Conservation (phyloP, 352 stramenopile genomes). For the Pythium oligandrum region DNA sequence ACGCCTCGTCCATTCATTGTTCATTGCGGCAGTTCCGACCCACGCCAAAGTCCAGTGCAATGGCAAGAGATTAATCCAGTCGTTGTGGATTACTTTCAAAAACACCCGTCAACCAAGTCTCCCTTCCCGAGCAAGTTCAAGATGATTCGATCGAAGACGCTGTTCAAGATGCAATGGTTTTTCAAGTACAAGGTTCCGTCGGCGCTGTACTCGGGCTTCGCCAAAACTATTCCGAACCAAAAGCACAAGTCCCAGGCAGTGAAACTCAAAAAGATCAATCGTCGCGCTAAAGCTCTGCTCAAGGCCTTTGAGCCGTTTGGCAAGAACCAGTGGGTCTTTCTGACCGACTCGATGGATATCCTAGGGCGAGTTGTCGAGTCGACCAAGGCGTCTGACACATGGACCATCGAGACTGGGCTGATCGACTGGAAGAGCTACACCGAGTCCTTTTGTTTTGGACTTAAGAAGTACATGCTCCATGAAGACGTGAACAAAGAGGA, state of each 20-base stretch:
- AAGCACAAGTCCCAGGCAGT: slow-evolving; percentile 62
- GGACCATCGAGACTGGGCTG: slow-evolving; percentile 65
- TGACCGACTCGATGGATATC: slow-evolving; percentile 36
- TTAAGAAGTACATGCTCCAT: slow-evolving; percentile 80
- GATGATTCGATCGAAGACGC: slow-evolving; percentile 76
- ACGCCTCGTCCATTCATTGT: slow-evolving; percentile 47
- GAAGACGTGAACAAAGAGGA: slow-evolving; percentile 83
- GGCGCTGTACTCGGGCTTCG: slow-evolving; percentile 74
- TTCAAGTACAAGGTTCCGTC: slow-evolving; percentile 73
- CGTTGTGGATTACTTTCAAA: slow-evolving; percentile 60
- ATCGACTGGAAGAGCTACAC: slow-evolving; percentile 85
- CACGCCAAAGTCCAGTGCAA: slow-evolving; percentile 64
- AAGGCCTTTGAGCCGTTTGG: slow-evolving; percentile 86
- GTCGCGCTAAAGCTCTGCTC: slow-evolving; percentile 64
- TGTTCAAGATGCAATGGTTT: slow-evolving; percentile 84
- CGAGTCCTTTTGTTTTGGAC: slow-evolving; percentile 75
- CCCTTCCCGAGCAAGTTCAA: slow-evolving; percentile 60
- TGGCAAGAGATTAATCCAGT: slow-evolving; percentile 65
- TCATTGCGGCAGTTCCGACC: slow-evolving; percentile 73
- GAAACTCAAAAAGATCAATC: slow-evolving; percentile 67
- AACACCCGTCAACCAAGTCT: slow-evolving; percentile 49
- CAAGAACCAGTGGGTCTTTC: slow-evolving; percentile 83
- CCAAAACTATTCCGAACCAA: slow-evolving; percentile 52
- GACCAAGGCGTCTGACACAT: slow-evolving; percentile 12
- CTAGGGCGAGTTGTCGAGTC: slow-evolving; percentile 23